Evolutionary conservation across 2,329 filamentous ascomycete species (phyloP), one percentile per base, ranked within the genome.

Genomic region (Cladophialophora chaetospira): DNA sequence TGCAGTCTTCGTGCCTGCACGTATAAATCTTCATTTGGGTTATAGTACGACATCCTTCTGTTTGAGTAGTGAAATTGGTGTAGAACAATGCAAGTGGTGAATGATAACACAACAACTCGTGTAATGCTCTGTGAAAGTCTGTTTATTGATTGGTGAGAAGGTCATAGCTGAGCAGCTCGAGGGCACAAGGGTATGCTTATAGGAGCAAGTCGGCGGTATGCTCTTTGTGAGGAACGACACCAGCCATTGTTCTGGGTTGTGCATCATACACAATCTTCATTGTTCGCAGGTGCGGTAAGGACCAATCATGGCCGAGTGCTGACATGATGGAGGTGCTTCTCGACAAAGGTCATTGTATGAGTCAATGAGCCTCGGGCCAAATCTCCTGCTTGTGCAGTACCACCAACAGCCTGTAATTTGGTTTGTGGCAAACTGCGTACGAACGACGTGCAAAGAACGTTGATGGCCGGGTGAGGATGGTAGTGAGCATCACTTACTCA

Each of bases 321-420:
- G 23, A 13, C n/a, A 9, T 28, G 11, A 17, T 1, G 3, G n/a
- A 13, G 10, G 13, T 10, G 3, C 17, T 25, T 28, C 23, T 4
- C 9, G 42, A 44, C 23, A 44, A 44, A 44, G 42, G 42, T 44
- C 42, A 25, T 44, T 44, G 42, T 44, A 13, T 19, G 28, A 17
- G 3, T 31, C 44, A 47, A 35, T 47, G 25, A 47, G 5, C 23
- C 15, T 47, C 28, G 11, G 36, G 33, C 44, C 5, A 21, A 15
- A 8, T 35, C 11, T 26, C 19, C 19, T 50, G n/a, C n/a, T n/a
- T n/a, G n/a, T n/a, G n/a, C n/a, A n/a, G n/a, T n/a, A n/a, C n/a
- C n/a, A n/a, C n/a, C n/a, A n/a, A n/a, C n/a, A n/a, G n/a, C n/a
- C n/a, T n/a, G n/a, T n/a, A n/a, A n/a, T n/a, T n/a, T n/a, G n/a